Evolutionary conservation across 495 filamentous ascomycete genomes (phyloP).

Genomic region (Niebla homalea): DNA sequence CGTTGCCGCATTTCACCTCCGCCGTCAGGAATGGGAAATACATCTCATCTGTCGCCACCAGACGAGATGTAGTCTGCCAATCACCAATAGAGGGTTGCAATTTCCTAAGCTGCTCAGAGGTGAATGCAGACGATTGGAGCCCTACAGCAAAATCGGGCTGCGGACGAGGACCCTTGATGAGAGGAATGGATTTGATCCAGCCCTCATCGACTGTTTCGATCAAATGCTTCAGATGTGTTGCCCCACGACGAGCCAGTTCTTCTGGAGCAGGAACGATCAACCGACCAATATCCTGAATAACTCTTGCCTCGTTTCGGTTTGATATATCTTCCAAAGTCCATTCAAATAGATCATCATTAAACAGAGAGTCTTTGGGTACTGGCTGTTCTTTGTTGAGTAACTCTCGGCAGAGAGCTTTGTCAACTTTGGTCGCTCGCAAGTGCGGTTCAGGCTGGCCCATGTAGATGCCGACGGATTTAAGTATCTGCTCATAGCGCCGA

Average conservation of each 20-base stretch:
- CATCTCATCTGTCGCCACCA: conserved; percentile 17
- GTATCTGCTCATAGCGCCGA: conserved; percentile 6
- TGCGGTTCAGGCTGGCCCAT: conserved; percentile 6
- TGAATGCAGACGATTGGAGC: conserved; percentile 5
- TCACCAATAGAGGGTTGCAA: conserved; percentile 5
- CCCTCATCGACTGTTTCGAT: conserved; percentile 29
- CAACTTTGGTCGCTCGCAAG: not conserved
- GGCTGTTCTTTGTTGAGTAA: conserved; percentile 1
- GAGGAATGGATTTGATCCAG: conserved; percentile 22
- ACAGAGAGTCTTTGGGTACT: not conserved
- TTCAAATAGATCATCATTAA: conserved; percentile 9
- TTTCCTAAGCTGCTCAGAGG: conserved; percentile 3
- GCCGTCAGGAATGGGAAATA: conserved; percentile 28
- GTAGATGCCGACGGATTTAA: conserved; percentile 4
- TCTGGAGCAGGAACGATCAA: conserved; percentile 27
- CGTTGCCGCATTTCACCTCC: conserved; percentile 27
- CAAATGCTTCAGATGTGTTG: conserved; percentile 18
- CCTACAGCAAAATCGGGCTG: conserved; percentile 6
- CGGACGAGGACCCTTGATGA: conserved; percentile 6
- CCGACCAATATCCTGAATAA: conserved; percentile 25
- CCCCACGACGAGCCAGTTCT: conserved; percentile 14
- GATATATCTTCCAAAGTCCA: not conserved
- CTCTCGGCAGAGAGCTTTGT: not conserved
- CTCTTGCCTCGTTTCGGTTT: conserved; percentile 23
- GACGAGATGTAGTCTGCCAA: not conserved